Evolutionary conservation across 768 basidiomycete genomes (phyloP), one percentile per base, ranked within the genome.

Genomic region (Mycena floridula): DNA sequence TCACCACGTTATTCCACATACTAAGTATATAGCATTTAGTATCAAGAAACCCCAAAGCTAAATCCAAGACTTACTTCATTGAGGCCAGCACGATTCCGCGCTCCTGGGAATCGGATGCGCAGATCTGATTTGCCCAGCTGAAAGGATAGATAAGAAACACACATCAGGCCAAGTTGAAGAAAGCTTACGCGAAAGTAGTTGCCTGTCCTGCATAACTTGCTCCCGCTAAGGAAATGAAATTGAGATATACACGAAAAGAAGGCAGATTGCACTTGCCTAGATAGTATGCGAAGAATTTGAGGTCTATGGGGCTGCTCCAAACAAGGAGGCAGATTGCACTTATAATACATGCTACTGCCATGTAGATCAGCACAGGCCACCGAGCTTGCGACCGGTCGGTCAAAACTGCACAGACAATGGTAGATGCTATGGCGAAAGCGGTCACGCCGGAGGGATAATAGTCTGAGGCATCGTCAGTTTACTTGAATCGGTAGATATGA

Each of bases 221-320:
- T 2, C 84, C 82, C 5, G 77, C 73, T 8, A 79, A 54, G 56
- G 79, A 74, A 80, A 43, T 12, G 39, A 27, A 18, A 40, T 24
- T 50, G 16, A 44, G 12, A 7, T 37, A 4, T 2, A 39, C 22
- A 16, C 15, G 15, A 21, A 27, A 13, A 37, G n/a, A 8, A 37
- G n/a, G 2, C 25, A 28, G 27, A 39, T 22, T n/a, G 23, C 22
- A 20, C n/a, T 41, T 49, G 8, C 7, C 67, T 72, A 47, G 46
- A 77, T 82, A 86, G 55, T 83, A 89, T 4, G 83, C 87, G 50
- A 87, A 85, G 59, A 82, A 86, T 50, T 82, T 82, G n/a, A 81
- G 72, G 1, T 69, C 74, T 0, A 63, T 76, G 4, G 84, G 77
- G 44, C 69, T 75, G 42, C 64, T 67, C 78, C 79, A 81, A 3